Conservation (phyloP, 352 stramenopile species). For the Globisporangium irregulare region DNA sequence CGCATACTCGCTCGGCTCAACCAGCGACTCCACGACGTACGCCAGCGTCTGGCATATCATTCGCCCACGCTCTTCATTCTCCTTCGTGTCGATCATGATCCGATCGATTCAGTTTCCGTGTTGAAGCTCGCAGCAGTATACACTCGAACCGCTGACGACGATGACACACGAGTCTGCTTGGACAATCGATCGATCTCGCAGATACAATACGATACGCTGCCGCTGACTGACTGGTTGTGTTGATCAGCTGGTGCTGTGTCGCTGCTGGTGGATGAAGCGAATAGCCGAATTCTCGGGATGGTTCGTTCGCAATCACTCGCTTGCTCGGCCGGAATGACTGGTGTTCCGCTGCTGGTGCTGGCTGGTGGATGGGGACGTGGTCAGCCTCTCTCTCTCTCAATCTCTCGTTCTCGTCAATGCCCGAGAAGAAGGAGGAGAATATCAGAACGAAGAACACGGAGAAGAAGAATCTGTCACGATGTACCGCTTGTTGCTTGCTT, state of each 20-base stretch:
- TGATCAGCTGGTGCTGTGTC: neutral
- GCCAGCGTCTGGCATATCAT: constrained; percentile 81
- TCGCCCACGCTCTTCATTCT: constrained; percentile 70
- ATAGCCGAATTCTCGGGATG: neutral
- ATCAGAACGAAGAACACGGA: constrained; percentile 8
- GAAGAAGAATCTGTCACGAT: constrained; percentile 6
- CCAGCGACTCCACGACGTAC: constrained; percentile 76
- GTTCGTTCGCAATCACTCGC: constrained; percentile 7
- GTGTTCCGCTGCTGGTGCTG: constrained; percentile 2
- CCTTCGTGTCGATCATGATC: constrained; percentile 38
- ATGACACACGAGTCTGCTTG: neutral
- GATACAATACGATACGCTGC: neutral
- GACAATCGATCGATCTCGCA: neutral
- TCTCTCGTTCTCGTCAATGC: neutral
- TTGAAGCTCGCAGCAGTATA: neutral
- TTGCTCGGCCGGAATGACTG: constrained; percentile 6
- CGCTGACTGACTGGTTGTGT: neutral
- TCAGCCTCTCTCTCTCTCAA: neutral
- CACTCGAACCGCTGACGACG: neutral
- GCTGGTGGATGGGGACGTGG: constrained; percentile 2
- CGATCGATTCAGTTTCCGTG: neutral
- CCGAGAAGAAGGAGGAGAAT: constrained; percentile 1
- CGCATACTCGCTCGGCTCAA: constrained; percentile 60
- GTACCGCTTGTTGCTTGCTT: neutral
- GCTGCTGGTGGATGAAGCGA: neutral